These are phyloP conservation scores for Globisporangium emineosum DNA, from an alignment of 352 stramenopile species.

Conservation along the genomic window DNA sequence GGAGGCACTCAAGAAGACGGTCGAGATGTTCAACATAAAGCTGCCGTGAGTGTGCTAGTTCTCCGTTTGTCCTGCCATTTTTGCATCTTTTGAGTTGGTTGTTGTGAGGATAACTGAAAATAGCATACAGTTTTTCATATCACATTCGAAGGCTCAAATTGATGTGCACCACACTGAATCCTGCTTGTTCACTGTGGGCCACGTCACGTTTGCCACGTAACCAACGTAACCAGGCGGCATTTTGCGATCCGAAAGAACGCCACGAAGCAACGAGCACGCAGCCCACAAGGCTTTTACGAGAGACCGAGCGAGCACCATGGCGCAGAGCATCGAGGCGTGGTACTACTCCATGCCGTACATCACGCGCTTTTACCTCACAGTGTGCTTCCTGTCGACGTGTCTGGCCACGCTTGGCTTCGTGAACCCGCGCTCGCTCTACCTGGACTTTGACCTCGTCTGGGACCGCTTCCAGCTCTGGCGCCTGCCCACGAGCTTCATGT, in stretches of 20 bases:
- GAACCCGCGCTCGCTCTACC: constrained; percentile 79
- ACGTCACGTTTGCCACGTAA: neutral
- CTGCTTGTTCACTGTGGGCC: too few species aligned
- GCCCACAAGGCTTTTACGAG: neutral
- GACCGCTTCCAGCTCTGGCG: constrained; percentile 88
- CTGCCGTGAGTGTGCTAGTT: constrained; percentile 20
- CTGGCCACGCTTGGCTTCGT: constrained; percentile 77
- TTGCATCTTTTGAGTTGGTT: constrained; percentile 7
- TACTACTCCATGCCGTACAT: constrained; percentile 84
- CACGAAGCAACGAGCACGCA: neutral
- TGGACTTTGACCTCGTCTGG: constrained; percentile 85
- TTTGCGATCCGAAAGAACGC: neutral
- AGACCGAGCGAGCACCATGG: constrained; percentile 33
- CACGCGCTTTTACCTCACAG: constrained; percentile 83
- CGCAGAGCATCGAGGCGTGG: constrained; percentile 76
- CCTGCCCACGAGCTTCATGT: constrained; percentile 87
- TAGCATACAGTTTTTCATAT: neutral
- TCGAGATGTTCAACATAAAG: constrained; percentile 86
- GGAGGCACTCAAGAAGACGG: constrained; percentile 73
- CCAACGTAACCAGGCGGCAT: neutral
- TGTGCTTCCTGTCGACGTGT: constrained; percentile 81
- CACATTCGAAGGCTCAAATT: neutral
- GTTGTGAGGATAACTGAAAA: neutral
- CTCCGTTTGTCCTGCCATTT: neutral
- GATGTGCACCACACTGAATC: neutral